Base-by-base conservation (phyloP, 306 rosid genomes). In the Dryas alaskensis region DNA sequence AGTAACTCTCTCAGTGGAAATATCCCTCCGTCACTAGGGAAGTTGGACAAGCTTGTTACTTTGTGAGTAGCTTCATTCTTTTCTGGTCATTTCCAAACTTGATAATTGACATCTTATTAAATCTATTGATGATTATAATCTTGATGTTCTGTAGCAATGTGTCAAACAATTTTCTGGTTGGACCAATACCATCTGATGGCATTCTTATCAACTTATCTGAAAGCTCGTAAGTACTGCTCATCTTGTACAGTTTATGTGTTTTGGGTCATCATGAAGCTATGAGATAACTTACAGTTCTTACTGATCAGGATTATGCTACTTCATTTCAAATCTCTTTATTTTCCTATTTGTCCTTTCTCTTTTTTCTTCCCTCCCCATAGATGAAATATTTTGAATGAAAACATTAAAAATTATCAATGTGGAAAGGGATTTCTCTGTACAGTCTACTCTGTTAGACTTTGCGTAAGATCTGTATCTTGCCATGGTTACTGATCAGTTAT, bases 161-260 rank as follows among this genome's bases (percentile, higher is more conserved):
- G 61, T 95, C 99, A 66, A 81, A 90, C 77, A 95, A 92, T 81
- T 95, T 90, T 92, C 96, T 95, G 83, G 89, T 86, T n/a, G 99
- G 99, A 78, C 78, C 85, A 79, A 90, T 95, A 83, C 99, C 99
- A 37, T 83, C 84, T 63, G 97, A 88, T 72, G 97, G 99, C 48
- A 88, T 88, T 81, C 92, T 95, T 69, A 79, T 74, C 85, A 85
- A 82, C 81, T 95, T 88, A 72, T 76, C 76, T 3, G 96, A 75
- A 69, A 86, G 87, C 89, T 95, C 98, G 97, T 95, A 90, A 88
- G 99, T 88, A 61, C 52, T 60, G 55, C 70, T 58, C 55, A 68
- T 65, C 66, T 69, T 79, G 37, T 51, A 31, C 10, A 46, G 59
- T 78, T 55, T 58, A 58, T 76, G 58, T 78, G 73, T 73, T 73